These are phyloP conservation scores for Barnettozyma botsteinii DNA, from an alignment of 805 yeast species.

Conservation along the genomic window DNA sequence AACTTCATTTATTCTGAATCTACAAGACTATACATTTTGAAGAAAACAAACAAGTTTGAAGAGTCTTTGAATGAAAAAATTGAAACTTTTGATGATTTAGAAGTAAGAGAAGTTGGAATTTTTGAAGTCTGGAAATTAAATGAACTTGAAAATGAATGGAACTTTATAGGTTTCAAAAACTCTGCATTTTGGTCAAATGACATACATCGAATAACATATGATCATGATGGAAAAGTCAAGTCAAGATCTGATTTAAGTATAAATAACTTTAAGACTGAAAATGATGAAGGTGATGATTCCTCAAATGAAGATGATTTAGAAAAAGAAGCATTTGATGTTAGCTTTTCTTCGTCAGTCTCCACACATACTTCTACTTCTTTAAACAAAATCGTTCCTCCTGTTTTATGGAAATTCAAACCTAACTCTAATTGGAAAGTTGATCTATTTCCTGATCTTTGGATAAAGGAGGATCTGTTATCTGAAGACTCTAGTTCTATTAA, in stretches of 20 bases:
- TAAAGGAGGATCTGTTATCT: constrained; percentile 38
- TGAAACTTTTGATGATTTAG: constrained; percentile 18
- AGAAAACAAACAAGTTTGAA: constrained; percentile 47
- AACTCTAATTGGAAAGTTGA: constrained; percentile 60
- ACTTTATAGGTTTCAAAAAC: constrained; percentile 49
- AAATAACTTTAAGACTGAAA: constrained; percentile 34
- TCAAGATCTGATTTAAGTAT: constrained; percentile 27
- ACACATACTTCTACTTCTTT: constrained; percentile 7
- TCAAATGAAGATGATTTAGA: not conserved
- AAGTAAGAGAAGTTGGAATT: constrained; percentile 3
- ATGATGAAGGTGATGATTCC: constrained; percentile 7
- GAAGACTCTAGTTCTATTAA: constrained; percentile 38
- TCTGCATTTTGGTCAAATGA: constrained; percentile 28
- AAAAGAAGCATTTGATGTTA: not conserved
- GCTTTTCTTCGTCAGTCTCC: not conserved
- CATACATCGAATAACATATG: constrained; percentile 1
- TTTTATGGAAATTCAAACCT: constrained; percentile 47
- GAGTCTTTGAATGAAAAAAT: constrained; percentile 34
- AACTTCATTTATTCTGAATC: constrained; percentile 55
- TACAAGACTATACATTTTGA: constrained; percentile 46
- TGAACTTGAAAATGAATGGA: constrained; percentile 52
- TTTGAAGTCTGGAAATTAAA: constrained; percentile 28
- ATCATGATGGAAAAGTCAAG: not conserved
- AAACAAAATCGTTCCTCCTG: constrained; percentile 48
- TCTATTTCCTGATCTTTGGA: constrained; percentile 61